Evolutionary conservation across 2,329 filamentous ascomycete species (phyloP).

Genomic region (Clonostachys solani): DNA sequence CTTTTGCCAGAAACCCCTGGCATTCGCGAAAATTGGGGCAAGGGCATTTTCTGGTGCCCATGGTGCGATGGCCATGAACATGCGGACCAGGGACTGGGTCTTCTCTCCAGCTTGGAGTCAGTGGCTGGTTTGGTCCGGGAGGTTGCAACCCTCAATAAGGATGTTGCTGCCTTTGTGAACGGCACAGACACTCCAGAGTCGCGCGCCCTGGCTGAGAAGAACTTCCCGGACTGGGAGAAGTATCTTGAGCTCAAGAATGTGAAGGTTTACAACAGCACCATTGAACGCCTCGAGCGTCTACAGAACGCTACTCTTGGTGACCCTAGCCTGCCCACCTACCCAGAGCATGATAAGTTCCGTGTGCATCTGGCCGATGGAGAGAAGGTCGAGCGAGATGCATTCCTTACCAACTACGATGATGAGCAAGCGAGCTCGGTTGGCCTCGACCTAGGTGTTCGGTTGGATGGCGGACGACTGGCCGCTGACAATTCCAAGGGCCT

Average conservation of each 20-base stretch:
- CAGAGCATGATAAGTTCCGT: slow-evolving; percentile 51
- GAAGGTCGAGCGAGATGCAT: slow-evolving; percentile 40
- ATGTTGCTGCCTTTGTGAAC: slow-evolving; percentile 55
- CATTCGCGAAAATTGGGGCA: slow-evolving; percentile 48
- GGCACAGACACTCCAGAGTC: slow-evolving; percentile 46
- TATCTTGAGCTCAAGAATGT: slow-evolving; percentile 47
- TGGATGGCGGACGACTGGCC: slow-evolving; percentile 37
- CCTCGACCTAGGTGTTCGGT: slow-evolving; percentile 36
- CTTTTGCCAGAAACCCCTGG: slow-evolving; percentile 51
- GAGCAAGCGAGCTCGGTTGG: slow-evolving; percentile 44
- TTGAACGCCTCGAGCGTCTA: slow-evolving; percentile 41
- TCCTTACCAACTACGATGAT: slow-evolving; percentile 43
- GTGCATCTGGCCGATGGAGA: slow-evolving; percentile 44
- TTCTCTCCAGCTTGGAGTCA: slow-evolving; percentile 40
- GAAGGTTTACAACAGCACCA: slow-evolving; percentile 50
- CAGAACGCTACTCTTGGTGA: slow-evolving; percentile 24
- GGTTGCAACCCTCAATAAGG: slow-evolving; percentile 47
- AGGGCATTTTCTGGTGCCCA: slow-evolving; percentile 59
- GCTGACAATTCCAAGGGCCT: slow-evolving; percentile 35
- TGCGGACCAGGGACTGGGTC: slow-evolving; percentile 48
- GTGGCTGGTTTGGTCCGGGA: slow-evolving; percentile 42
- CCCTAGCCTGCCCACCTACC: slow-evolving; percentile 32
- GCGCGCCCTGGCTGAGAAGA: slow-evolving; percentile 29
- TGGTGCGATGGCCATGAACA: slow-evolving; percentile 64
- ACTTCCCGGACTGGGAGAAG: slow-evolving; percentile 39